Evolutionary conservation across 2,329 filamentous ascomycete genomes (phyloP), one percentile per base, ranked within the genome.

Genomic region (Neophaeococcomyces aloes): DNA sequence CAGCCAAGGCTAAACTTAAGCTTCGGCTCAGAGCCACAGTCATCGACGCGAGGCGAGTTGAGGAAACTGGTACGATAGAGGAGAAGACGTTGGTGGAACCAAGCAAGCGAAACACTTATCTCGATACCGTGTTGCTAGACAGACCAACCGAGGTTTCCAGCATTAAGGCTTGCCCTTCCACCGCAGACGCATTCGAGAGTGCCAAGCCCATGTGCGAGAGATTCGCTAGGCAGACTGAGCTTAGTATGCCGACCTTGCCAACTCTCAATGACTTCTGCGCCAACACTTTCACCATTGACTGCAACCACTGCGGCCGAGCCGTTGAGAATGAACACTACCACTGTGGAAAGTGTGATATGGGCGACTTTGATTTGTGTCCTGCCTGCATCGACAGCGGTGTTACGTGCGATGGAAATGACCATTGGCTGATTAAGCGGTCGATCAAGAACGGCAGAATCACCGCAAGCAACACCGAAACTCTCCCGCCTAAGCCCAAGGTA

Each of bases 1-100:
- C 91, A 53, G 91, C 91, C 52, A 98, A 95, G 71, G 91, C 91
- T 29, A 98, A 98, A 74, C 79, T 88, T 53, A 98, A 96, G 79
- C 80, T 98, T 55, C 88, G 91, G 65, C 76, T 98, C 47, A 85
- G 79, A 53, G 81, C 84, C 29, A 81, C 76, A 13, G 57, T 73
- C 27, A 60, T 65, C 41, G 55, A 62, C 17, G 47, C 51, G 33
- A 42, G 43, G 35, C 37, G 51, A 29, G 38, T 48, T 13, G 44
- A 55, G 18, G 44, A 49, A 30, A 30, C 27, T 11, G 35, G 45
- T 8, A 29, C 45, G 15, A 18, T 38, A 17, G 44, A 48, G 21
- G 48, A 53, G 29, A 51, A 53, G 17, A 23, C 33, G 14, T 17
- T 34, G 29, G 27, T 35, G 31, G 38, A 33, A 29, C 13, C 30